phyloP scores from a whole-genome alignment of 164 flowering plant species.

The Cinnamomum micranthum region DNA sequence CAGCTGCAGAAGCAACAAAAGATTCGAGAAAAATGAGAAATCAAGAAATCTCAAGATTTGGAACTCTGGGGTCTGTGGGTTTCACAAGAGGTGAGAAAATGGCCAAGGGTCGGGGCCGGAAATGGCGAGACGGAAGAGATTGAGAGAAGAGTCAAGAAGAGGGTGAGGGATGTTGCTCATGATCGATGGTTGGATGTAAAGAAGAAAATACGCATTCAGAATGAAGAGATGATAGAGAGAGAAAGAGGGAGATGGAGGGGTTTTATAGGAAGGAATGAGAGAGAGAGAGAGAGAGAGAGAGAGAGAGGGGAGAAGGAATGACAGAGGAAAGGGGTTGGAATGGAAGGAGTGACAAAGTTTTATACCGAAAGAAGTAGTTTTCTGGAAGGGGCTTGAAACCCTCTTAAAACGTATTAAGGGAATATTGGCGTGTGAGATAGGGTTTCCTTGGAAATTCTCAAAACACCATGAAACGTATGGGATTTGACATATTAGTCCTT shows the following conservation, averaged over 20 bases:
- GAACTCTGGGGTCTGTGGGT: background rate
- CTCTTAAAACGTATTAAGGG: no score
- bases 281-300: background rate
- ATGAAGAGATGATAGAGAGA: background rate
- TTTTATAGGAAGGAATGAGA: background rate
- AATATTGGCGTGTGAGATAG: no score
- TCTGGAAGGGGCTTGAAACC: no score
- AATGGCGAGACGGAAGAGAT: conserved; percentile 54
- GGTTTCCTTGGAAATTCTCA: no score
- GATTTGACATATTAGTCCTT: no score
- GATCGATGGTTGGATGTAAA: conserved; percentile 15
- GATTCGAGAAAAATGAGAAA: background rate
- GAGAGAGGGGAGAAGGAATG: background rate
- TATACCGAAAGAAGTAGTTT: background rate
- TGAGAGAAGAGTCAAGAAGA: conserved; percentile 43
- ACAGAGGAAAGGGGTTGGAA: background rate
- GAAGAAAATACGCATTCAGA: background rate
- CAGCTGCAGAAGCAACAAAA: background rate
- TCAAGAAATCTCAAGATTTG: background rate
- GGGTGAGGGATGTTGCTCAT: conserved; percentile 76
- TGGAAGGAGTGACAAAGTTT: background rate
- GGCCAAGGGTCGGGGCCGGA: conserved; percentile 77
- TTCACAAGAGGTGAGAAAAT: conserved; percentile 30
- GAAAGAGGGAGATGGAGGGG: background rate
- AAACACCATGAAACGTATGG: no score